Evolutionary conservation across 2,329 filamentous ascomycete genomes (phyloP).

Genomic region (Ophiocordyceps camponoti-rufipedis): DNA sequence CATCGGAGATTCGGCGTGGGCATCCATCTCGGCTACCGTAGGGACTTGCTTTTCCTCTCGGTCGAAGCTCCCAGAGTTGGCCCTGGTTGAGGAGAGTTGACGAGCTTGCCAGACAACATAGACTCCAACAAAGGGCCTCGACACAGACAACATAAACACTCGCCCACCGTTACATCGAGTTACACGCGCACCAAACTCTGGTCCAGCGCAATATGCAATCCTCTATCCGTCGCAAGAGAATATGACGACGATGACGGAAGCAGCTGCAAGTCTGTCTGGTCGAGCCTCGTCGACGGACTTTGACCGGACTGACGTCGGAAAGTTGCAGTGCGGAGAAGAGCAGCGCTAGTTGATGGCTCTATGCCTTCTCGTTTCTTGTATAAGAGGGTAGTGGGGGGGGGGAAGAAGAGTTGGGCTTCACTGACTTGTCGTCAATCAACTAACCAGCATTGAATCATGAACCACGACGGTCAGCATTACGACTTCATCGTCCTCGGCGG

Average conservation of each 20-base stretch:
- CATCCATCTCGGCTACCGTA: not conserved
- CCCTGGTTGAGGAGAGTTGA: no score
- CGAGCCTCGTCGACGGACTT: not conserved
- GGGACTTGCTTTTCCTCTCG: no score
- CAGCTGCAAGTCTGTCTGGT: not conserved
- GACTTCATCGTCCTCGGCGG: constrained; percentile 16
- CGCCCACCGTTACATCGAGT: not conserved
- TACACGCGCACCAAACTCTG: not conserved
- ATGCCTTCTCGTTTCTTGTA: no score
- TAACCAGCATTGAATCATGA: not conserved
- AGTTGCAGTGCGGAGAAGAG: not conserved
- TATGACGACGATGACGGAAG: not conserved
- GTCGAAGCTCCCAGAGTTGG: no score
- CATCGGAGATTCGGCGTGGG: not conserved
- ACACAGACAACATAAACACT: no score
- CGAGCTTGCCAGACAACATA: no score
- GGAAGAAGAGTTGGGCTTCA: not conserved
- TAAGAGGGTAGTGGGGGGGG: not conserved
- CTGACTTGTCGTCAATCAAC: no score
- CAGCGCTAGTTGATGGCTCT: no score
- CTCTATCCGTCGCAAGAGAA: not conserved
- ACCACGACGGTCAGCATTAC: constrained; percentile 5
- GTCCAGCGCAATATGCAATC: no score
- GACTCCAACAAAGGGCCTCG: no score
- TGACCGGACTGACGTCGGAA: not conserved